Conservation (phyloP, 768 basidiomycete genomes). For the Boletus edulis region DNA sequence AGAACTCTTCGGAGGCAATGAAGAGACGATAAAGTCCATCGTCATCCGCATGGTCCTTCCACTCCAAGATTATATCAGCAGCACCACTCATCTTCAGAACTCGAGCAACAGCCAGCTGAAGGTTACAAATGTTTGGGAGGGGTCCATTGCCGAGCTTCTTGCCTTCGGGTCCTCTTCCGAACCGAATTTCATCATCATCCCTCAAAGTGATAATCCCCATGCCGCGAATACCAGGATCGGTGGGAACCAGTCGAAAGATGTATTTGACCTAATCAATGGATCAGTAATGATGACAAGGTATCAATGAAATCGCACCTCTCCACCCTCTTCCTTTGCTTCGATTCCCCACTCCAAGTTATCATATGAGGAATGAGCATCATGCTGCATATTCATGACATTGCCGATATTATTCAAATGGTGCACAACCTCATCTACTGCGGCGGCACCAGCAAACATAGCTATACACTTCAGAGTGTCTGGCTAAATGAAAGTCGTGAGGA, state of each 20-base stretch:
- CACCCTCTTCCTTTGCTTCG: not conserved
- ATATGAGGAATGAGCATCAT: not conserved
- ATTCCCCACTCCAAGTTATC: not conserved
- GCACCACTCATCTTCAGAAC: slow-evolving; percentile 8
- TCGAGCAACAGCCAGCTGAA: slow-evolving; percentile 5
- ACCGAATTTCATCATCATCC: slow-evolving; percentile 3
- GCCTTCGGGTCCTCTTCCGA: slow-evolving; percentile 1
- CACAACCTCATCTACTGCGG: not conserved
- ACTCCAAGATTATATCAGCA: slow-evolving; percentile 2
- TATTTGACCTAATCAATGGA: not conserved
- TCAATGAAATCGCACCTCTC: not conserved
- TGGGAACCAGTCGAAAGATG: not conserved
- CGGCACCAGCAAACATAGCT: not conserved
- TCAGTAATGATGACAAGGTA: not conserved
- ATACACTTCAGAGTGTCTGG: not conserved
- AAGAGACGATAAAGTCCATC: not conserved
- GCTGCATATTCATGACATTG: slow-evolving; percentile 2
- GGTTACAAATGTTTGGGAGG: not conserved
- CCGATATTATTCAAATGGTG: not conserved
- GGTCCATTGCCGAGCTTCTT: not conserved
- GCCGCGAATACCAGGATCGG: not conserved
- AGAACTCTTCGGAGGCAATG: not conserved
- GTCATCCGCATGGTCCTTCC: slow-evolving; percentile 1
- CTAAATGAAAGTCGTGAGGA: not conserved
- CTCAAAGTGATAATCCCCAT: not conserved